A percentile compares a stretch with the other conserved stretches of the same genome.
Conservation (phyloP, 2,329 filamentous ascomycete species). For the Xylaria sp. region DNA sequence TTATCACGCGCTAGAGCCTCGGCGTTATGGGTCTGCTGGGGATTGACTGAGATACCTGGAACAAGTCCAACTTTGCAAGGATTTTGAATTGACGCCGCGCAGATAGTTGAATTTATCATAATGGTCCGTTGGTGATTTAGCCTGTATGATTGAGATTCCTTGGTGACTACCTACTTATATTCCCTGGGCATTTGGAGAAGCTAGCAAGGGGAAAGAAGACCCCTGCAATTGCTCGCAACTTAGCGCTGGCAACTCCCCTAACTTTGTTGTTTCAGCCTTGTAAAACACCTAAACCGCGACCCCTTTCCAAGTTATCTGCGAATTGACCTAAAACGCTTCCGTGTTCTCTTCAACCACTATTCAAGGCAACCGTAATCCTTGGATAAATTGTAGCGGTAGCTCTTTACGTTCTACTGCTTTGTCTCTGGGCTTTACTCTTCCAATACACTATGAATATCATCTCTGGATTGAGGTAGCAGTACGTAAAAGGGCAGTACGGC, state of each 20-base stretch:
- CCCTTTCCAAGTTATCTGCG: background rate
- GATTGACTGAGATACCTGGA: conserved; percentile 32
- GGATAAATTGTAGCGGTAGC: background rate
- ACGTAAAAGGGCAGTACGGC: conserved; percentile 23
- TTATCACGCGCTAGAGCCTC: conserved; percentile 20
- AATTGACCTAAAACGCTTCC: conserved; percentile 13
- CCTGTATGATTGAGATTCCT: background rate
- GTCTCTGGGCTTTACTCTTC: background rate
- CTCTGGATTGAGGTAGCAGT: conserved; percentile 41
- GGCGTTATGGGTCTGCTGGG: conserved; percentile 31
- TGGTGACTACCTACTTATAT: too few relatives aligned
- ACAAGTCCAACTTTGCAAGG: conserved; percentile 7
- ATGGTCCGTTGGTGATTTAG: conserved; percentile 3
- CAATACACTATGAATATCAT: conserved; percentile 39
- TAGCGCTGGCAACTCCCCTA: conserved; percentile 1
- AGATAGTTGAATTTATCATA: conserved; percentile 1
- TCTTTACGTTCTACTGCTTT: background rate
- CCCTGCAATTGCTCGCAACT: conserved; percentile 17
- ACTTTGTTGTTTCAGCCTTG: conserved; percentile 34
- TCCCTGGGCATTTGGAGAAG: too few relatives aligned
- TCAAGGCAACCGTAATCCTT: background rate
- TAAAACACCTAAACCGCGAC: conserved; percentile 17
- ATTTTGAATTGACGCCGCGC: background rate
- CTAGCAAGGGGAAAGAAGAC: background rate
- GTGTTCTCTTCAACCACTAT: conserved; percentile 30